A percentile compares a stretch with the other conserved stretches of the same genome.
phyloP scores from a whole-genome alignment of 805 yeast species.

The Lipomyces anomalus region DNA sequence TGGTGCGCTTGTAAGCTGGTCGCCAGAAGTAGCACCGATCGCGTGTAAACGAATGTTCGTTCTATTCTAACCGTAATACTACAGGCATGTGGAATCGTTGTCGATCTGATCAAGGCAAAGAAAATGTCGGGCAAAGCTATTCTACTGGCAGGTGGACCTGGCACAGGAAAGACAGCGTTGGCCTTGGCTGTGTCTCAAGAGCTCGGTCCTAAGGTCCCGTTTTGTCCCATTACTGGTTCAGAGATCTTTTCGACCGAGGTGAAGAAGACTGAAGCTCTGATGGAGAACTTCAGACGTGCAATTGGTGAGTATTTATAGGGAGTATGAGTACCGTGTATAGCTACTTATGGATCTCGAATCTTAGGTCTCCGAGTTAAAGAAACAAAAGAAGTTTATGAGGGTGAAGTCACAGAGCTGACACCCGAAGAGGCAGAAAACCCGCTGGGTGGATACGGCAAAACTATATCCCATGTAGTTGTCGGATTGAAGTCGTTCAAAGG shows the following conservation, averaged over 20 bases:
- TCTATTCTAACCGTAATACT: too few species aligned
- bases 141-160: conserved; percentile 93
- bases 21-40: background rate
- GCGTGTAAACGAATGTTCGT: background rate
- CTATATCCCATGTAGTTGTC: conserved; percentile 87
- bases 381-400: conserved; percentile 95
- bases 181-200: conserved; percentile 95
- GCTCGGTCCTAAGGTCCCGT: conserved; percentile 94
- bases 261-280: conserved; percentile 90
- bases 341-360: too few species aligned
- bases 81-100: conserved; percentile 85
- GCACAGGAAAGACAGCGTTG: conserved; percentile 96
- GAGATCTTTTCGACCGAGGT: conserved; percentile 95
- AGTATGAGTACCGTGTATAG: background rate
- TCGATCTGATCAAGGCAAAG: conserved; percentile 85
- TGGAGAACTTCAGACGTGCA: conserved; percentile 95
- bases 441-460: conserved; percentile 95
- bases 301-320: conserved; percentile 46
- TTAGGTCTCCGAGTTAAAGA: conserved; percentile 81
- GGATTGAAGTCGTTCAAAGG: conserved; percentile 92
- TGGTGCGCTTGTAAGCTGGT: background rate
- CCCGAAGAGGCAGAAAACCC: conserved; percentile 97
- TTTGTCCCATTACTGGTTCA: conserved; percentile 93
- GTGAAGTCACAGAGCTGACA: conserved; percentile 92
- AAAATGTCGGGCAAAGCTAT: conserved; percentile 96